Conservation (phyloP, 345 rosid genomes). For the Aquilaria sinensis region DNA sequence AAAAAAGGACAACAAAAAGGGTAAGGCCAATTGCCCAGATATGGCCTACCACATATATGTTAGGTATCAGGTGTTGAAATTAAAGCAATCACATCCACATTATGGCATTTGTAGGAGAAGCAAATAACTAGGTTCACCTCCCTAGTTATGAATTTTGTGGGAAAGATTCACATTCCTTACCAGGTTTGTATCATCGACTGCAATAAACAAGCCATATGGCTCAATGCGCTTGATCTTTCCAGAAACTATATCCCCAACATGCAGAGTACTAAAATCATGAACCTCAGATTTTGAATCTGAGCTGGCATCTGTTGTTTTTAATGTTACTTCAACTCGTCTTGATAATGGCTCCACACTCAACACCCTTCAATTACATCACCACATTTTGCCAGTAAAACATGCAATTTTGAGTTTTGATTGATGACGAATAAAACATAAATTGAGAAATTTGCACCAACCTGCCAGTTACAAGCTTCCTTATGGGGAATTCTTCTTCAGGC, state of each 20-base stretch:
- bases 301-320: constrained; percentile 45
- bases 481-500: constrained; percentile 75
- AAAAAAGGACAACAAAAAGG: not conserved
- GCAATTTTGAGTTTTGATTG: not conserved
- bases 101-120: not conserved
- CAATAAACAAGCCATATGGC: constrained; percentile 69
- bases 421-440: constrained; percentile 5
- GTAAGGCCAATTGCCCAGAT: not conserved
- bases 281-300: constrained; percentile 36
- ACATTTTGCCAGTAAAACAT: not conserved
- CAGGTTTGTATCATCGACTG: constrained; percentile 56
- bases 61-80: not conserved
- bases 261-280: constrained; percentile 46
- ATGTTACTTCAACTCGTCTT: constrained; percentile 79
- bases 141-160: too few species aligned
- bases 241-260: constrained; percentile 51
- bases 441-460: constrained; percentile 35
- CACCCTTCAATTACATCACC: constrained; percentile 41
- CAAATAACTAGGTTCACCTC: too few species aligned
- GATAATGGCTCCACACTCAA: constrained; percentile 76
- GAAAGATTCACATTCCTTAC: constrained; percentile 31
- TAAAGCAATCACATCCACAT: not conserved
- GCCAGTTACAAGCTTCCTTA: constrained; percentile 84
- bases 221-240: constrained; percentile 82
- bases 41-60: not conserved